Evolutionary conservation across 2,329 filamentous ascomycete species (phyloP).

Genomic region (Cytospora schulzeri): DNA sequence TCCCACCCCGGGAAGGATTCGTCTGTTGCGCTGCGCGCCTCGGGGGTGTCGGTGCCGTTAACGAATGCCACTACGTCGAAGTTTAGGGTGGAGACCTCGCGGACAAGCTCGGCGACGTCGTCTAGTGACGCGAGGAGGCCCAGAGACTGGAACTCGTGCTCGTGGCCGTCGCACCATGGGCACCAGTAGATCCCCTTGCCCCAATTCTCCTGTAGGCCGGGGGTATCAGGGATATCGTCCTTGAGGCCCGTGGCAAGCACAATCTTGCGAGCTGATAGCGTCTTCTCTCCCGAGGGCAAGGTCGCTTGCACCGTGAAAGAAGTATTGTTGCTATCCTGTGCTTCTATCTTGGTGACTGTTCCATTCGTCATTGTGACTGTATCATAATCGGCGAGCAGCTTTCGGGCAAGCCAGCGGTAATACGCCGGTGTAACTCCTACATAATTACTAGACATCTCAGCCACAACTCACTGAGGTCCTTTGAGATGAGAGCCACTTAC

Average conservation of each 20-base stretch:
- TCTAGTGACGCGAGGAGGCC: constrained; percentile 53
- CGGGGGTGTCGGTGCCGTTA: constrained; percentile 59
- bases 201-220: constrained; percentile 57
- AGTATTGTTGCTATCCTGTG: constrained; percentile 39
- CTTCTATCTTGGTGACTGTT: constrained; percentile 29
- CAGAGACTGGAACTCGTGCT: constrained; percentile 60
- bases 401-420: constrained; percentile 56
- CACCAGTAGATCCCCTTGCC: constrained; percentile 65
- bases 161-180: constrained; percentile 65
- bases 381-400: constrained; percentile 54
- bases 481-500: constrained; percentile 38
- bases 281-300: constrained; percentile 33
- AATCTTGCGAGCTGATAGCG: constrained; percentile 53
- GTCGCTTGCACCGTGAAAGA: constrained; percentile 48
- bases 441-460: constrained; percentile 13
- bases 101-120: constrained; percentile 47
- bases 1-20: constrained; percentile 49
- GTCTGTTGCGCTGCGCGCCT: constrained; percentile 42
- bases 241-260: constrained; percentile 60
- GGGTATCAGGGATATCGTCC: constrained; percentile 57
- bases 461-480: background rate
- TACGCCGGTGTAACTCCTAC: constrained; percentile 56
- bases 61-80: constrained; percentile 58
- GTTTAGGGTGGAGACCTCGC: constrained; percentile 58
- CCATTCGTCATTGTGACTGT: constrained; percentile 50